phyloP scores from a whole-genome alignment of 371 early-diverging fungal genomes.

The Mortierella sp. region DNA sequence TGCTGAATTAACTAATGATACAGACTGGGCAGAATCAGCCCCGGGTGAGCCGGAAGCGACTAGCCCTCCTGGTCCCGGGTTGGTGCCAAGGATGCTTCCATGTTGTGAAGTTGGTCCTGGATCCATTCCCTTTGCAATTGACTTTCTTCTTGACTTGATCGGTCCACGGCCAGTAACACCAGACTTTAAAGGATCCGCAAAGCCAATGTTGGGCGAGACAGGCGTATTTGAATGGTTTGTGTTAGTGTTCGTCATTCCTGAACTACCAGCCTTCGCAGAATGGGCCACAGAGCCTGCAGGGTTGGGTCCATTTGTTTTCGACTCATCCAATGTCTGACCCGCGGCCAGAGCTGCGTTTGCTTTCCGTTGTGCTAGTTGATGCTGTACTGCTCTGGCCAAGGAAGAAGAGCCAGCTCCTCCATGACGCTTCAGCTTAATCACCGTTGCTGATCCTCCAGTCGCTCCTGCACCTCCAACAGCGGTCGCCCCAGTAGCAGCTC shows the following conservation, averaged over 20 bases:
- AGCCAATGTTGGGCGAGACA: conserved; percentile 31
- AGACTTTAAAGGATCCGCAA: conserved; percentile 33
- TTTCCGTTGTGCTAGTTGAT: conserved; percentile 47
- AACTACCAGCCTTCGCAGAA: conserved; percentile 19
- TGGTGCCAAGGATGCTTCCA: conserved; percentile 21
- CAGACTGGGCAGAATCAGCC: not conserved
- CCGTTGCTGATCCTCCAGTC: conserved; percentile 39
- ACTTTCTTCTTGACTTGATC: conserved; percentile 50
- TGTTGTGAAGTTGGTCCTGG: conserved; percentile 27
- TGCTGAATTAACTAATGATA: not conserved
- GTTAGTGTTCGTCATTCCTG: conserved; percentile 10
- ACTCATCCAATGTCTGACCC: conserved; percentile 22
- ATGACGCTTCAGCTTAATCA: conserved; percentile 51
- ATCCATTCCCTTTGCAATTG: conserved; percentile 49
- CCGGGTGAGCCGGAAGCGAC: not conserved
- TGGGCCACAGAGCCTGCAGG: conserved; percentile 7
- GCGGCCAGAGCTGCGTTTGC: conserved; percentile 34
- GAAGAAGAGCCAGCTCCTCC: conserved; percentile 51
- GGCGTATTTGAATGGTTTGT: conserved; percentile 19
- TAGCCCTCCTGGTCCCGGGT: conserved; percentile 8
- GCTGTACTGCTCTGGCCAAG: conserved; percentile 45
- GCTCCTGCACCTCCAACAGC: conserved; percentile 2
- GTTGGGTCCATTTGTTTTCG: conserved; percentile 19
- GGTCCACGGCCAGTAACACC: conserved; percentile 52
- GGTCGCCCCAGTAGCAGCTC: not conserved